These are phyloP conservation scores for Globisporangium barbulae DNA, from an alignment of 352 stramenopile genomes.

Conservation along the genomic window DNA sequence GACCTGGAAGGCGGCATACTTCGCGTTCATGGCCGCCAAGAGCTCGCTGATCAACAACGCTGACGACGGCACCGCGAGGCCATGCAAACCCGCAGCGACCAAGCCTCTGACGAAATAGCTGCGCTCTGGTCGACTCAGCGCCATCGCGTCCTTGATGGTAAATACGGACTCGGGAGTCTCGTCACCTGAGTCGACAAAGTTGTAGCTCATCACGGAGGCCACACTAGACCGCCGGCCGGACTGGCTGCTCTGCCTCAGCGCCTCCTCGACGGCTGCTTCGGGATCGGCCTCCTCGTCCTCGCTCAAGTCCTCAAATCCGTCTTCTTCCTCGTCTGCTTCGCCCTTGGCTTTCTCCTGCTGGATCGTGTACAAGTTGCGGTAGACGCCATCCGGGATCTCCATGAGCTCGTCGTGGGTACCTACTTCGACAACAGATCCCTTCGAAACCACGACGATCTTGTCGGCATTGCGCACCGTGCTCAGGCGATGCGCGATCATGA, in stretches of 20 bases:
- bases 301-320: conserved; percentile 10
- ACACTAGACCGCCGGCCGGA: not conserved
- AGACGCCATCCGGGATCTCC: conserved; percentile 56
- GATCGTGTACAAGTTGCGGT: conserved; percentile 83
- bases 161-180: not conserved
- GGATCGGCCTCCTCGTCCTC: not conserved
- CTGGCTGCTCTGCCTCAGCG: not conserved
- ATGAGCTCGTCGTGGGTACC: conserved; percentile 43
- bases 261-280: not conserved
- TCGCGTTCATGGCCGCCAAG: conserved; percentile 24
- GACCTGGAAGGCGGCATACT: too few relatives aligned
- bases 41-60: conserved; percentile 35
- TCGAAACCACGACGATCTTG: conserved; percentile 54
- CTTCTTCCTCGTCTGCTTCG: not conserved
- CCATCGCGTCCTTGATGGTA: conserved; percentile 14
- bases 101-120: conserved; percentile 32
- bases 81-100: conserved; percentile 27
- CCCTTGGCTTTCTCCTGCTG: conserved; percentile 25
- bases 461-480: conserved; percentile 55
- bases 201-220: not conserved
- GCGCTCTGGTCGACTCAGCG: conserved; percentile 33
- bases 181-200: not conserved
- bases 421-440: conserved; percentile 43
- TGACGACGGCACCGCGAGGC: conserved; percentile 27
- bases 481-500: conserved; percentile 33